Percentiles rank a stretch among this genome's conserved stretches.
Evolutionary conservation across 2,329 filamentous ascomycete genomes (phyloP).

Genomic region (Hypoxylon sp.): DNA sequence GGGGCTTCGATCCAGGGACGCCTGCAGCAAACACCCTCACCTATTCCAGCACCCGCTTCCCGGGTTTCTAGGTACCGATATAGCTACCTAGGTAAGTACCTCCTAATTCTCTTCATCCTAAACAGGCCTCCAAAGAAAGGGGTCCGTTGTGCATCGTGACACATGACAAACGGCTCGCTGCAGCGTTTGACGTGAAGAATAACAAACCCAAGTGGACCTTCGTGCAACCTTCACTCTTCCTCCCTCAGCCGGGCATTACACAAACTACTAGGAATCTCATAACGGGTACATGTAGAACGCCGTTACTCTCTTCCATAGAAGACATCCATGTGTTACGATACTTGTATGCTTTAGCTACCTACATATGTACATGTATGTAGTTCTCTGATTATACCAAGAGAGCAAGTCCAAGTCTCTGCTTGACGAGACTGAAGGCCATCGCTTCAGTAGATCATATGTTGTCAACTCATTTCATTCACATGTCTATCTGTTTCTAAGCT

Average conservation of each 20-base stretch:
- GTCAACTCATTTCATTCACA: constrained; percentile 38
- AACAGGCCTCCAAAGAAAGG: constrained; percentile 3
- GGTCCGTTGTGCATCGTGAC: constrained; percentile 12
- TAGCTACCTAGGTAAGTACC: background rate
- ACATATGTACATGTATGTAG: background rate
- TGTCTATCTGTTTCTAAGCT: constrained; percentile 32
- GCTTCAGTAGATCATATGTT: constrained; percentile 21
- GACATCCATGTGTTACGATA: too few species aligned
- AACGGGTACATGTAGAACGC: too few species aligned
- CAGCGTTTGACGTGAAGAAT: constrained; percentile 14
- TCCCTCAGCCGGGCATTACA: background rate
- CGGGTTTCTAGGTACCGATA: background rate
- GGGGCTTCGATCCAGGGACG: background rate
- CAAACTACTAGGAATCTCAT: too few species aligned
- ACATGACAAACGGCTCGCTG: constrained; percentile 25
- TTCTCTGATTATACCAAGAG: background rate
- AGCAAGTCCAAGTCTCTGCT: background rate
- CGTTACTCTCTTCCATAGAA: background rate
- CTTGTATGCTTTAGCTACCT: too few species aligned
- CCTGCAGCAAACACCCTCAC: background rate
- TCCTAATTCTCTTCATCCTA: constrained; percentile 2
- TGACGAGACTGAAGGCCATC: too few species aligned
- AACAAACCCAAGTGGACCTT: constrained; percentile 18
- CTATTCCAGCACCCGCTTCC: background rate
- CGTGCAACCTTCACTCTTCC: constrained; percentile 14